phyloP scores from a whole-genome alignment of 805 yeast genomes.

The Metschnikowia proteae region DNA sequence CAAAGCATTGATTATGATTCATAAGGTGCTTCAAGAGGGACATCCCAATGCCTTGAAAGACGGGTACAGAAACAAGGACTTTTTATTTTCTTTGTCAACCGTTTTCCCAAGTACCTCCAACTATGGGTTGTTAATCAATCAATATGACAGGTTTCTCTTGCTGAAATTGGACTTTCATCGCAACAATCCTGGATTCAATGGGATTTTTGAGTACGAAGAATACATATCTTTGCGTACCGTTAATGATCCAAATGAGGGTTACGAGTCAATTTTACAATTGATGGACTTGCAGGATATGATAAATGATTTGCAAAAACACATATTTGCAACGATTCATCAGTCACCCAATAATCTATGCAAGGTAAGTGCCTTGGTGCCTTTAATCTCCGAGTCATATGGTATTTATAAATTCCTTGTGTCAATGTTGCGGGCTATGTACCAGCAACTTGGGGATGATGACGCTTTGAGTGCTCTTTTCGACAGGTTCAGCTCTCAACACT shows the following conservation, averaged over 20 bases:
- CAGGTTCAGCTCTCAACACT: slow-evolving; percentile 69
- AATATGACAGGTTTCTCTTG: slow-evolving; percentile 66
- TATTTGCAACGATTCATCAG: slow-evolving; percentile 67
- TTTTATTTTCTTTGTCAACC: slow-evolving; percentile 71
- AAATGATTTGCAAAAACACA: slow-evolving; percentile 70
- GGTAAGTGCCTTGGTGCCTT: slow-evolving; percentile 82
- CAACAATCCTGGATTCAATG: slow-evolving; percentile 84
- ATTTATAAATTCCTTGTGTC: slow-evolving; percentile 84
- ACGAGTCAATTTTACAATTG: slow-evolving; percentile 80
- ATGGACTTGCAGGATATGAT: slow-evolving; percentile 82
- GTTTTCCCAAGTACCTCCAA: slow-evolving; percentile 44
- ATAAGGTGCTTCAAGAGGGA: slow-evolving; percentile 97
- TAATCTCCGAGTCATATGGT: slow-evolving; percentile 89
- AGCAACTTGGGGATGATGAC: slow-evolving; percentile 67
- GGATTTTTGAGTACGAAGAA: slow-evolving; percentile 94
- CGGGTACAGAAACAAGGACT: slow-evolving; percentile 72
- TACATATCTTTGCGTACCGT: slow-evolving; percentile 83
- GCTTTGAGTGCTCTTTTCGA: slow-evolving; percentile 72
- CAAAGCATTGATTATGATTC: slow-evolving; percentile 80
- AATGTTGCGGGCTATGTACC: slow-evolving; percentile 85
- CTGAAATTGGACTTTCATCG: slow-evolving; percentile 79
- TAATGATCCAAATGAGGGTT: slow-evolving; percentile 94
- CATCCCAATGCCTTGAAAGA: slow-evolving; percentile 80
- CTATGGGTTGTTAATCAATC: slow-evolving; percentile 71
- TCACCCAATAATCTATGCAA: slow-evolving; percentile 67